Evolutionary conservation across 768 basidiomycete genomes (phyloP), one percentile per base, ranked within the genome.

Genomic region (Podaxis sp.): DNA sequence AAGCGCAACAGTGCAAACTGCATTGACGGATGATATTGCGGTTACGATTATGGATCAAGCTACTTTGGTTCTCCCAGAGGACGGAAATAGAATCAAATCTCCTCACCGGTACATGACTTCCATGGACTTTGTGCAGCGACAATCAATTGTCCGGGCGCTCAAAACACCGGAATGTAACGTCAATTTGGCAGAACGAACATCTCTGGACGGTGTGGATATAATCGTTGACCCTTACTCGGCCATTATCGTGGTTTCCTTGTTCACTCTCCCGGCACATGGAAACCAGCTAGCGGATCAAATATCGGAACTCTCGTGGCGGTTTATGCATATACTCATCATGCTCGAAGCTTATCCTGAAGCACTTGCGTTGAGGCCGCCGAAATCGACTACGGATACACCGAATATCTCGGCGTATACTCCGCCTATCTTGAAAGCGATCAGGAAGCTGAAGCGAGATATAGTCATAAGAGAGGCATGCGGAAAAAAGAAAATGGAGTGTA

Each of bases 71-170:
- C 70, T 83, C 46, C 80, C 82, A 6, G 64, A 72, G 4, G 55
- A 66, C 13, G 68, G 74, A 72, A 54, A 57, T 12, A 63, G 66
- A 37, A 78, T 82, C n/a, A 56, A 63, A 12, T 70, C 69, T 20
- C 50, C 69, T 17, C 90, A 92, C 70, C 81, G 79, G 28, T 93
- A 93, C 68, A 77, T 93, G 74, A 84, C 84, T 15, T 92, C 89
- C 30, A 70, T 92, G 64, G 78, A 85, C 30, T 65, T 91, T 20
- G 77, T 93, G 6, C 91, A 92, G 71, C 88, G 87, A 65, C 87
- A 84, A 56, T 79, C 77, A 20, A 75, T 93, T 2, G 80, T 88
- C 44, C 81, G 79, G 3, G 72, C 77, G 11, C 78, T 93, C 26
- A 74, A 76, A 17, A 77, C 79, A 11, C 69, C 67, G 13, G 68